Evolutionary conservation across 2,329 filamentous ascomycete genomes (phyloP).

Genomic region (Knufia petricola): DNA sequence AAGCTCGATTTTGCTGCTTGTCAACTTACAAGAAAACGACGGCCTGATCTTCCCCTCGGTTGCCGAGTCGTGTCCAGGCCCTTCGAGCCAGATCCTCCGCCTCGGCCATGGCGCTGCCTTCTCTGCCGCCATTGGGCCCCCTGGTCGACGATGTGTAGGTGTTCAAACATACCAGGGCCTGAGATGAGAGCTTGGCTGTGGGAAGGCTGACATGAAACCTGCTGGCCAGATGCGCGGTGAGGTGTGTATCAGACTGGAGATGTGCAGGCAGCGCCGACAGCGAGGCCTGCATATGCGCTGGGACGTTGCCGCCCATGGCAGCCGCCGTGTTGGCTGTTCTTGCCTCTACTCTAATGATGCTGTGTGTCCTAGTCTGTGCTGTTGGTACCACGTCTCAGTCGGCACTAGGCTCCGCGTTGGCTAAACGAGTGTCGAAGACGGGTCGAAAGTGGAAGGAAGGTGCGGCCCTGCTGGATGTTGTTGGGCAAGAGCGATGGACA

Average conservation of each 20-base stretch:
- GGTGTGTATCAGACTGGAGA: slow-evolving; percentile 43
- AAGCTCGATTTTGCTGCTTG: background rate
- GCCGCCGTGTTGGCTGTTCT: slow-evolving; percentile 29
- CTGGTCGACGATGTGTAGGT: slow-evolving; percentile 85
- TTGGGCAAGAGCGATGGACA: slow-evolving; percentile 3
- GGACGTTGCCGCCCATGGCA: slow-evolving; percentile 33
- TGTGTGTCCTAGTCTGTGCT: background rate
- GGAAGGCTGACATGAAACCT: slow-evolving; percentile 81
- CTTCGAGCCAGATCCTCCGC: slow-evolving; percentile 84
- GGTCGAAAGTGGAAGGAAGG: background rate
- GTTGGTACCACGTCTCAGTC: no score
- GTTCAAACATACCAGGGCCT: slow-evolving; percentile 85
- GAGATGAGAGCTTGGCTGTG: slow-evolving; percentile 79
- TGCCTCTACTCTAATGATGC: background rate
- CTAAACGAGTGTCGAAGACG: slow-evolving; percentile 4
- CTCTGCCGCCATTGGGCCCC: slow-evolving; percentile 80
- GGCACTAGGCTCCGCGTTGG: no score
- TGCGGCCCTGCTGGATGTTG: background rate
- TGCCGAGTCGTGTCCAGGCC: slow-evolving; percentile 74
- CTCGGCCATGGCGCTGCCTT: slow-evolving; percentile 84
- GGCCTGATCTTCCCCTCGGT: slow-evolving; percentile 86
- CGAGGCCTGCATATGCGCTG: slow-evolving; percentile 68
- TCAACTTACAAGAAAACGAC: slow-evolving; percentile 76
- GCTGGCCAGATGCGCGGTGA: slow-evolving; percentile 43
- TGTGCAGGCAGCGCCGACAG: slow-evolving; percentile 77